These are phyloP conservation scores for Pseudocercospora fijiensis DNA, from an alignment of 2,329 filamentous ascomycete species.

Conservation along the genomic window DNA sequence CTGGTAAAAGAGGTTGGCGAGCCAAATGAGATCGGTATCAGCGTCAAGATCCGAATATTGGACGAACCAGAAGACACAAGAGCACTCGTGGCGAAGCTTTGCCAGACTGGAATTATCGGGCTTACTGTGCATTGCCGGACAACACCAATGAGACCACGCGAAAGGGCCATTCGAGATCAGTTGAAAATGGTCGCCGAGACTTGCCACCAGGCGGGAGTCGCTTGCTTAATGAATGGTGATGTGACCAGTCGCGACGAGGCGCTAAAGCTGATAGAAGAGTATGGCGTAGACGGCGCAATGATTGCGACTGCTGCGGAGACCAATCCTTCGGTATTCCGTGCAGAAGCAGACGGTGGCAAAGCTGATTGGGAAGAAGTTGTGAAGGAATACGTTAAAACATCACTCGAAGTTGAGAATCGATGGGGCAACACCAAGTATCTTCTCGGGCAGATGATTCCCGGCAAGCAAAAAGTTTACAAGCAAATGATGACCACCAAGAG, in stretches of 20 bases:
- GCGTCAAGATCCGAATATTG: constrained; percentile 91
- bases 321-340: constrained; percentile 84
- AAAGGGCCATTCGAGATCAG: constrained; percentile 78
- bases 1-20: constrained; percentile 75
- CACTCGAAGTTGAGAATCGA: constrained; percentile 77
- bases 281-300: constrained; percentile 91
- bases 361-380: constrained; percentile 76
- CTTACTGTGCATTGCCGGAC: constrained; percentile 95
- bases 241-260: constrained; percentile 74
- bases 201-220: constrained; percentile 81
- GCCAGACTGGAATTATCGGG: constrained; percentile 84
- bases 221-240: constrained; percentile 94
- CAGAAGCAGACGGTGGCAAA: constrained; percentile 65
- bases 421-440: constrained; percentile 93
- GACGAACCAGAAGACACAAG: constrained; percentile 74
- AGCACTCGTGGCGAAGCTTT: constrained; percentile 72
- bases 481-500: constrained; percentile 65
- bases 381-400: constrained; percentile 68
- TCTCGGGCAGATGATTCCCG: constrained; percentile 79
- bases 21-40: constrained; percentile 85
- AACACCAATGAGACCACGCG: constrained; percentile 88
- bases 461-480: constrained; percentile 66
- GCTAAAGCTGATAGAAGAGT: constrained; percentile 69
- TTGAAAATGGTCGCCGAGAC: constrained; percentile 78
- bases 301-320: constrained; percentile 90